Evolutionary conservation across 2,329 filamentous ascomycete genomes (phyloP), one percentile per base, ranked within the genome.

Genomic region (Alternaria alternata): DNA sequence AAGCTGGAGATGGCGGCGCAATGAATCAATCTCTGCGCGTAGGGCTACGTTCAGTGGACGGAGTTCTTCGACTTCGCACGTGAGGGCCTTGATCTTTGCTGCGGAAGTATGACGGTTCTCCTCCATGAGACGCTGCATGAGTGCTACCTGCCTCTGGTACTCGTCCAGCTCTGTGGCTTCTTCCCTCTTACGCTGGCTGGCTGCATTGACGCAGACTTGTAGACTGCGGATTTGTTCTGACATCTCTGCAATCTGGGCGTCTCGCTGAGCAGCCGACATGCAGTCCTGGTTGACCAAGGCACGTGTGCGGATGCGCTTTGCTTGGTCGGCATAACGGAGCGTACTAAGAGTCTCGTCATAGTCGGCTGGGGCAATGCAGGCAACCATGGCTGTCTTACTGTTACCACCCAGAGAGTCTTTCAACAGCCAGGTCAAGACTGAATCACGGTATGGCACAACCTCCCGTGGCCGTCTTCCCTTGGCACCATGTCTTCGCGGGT

Each of bases 381-480:
- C 95, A 72, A 99, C 97, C 95, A 99, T 99, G 63, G 95, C 95
- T 9, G 95, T 99, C 81, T 98, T 99, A 74, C 90, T 94, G 84
- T 99, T 99, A 56, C 95, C 95, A 12, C 95, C 95, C 0, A 99
- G 84, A 1, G 92, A 96, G 79, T 99, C 95, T 78, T 98, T 98
- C 65, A 99, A 85, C 4, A 99, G 86, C 94, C 94, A 91, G 11
- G 88, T 91, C 32, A 91, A 80, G 43, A 91, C 88, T 1, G 93
- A 97, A 80, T 99, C 95, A 65, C 95, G 90, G 79, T 97, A 99
- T 5, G 95, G 95, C 3, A 99, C 91, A 7, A 93, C 87, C 28
- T 94, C 87, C 65, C 86, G 69, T 34, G 73, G 66, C 22, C 75
- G 87, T 65, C 76, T 67, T 39, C 74, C 68, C 28, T 76, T 74